Percentiles rank a stretch among this genome's conserved stretches.
phyloP scores from a whole-genome alignment of 179 eudicot genomes.

The Spergularia azorica region DNA sequence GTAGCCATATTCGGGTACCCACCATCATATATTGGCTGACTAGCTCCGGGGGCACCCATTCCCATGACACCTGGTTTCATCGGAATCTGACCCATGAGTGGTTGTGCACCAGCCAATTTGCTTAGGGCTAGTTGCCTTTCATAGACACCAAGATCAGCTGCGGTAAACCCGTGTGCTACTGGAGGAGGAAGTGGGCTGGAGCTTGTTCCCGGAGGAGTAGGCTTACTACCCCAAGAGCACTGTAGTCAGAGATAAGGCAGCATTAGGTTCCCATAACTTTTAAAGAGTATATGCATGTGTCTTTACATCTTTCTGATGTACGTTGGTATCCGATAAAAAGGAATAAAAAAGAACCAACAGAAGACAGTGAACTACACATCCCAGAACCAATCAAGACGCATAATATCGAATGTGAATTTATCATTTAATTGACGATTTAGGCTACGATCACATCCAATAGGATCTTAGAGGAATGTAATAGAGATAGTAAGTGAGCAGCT shows the following conservation, averaged over 20 bases:
- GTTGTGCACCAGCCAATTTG: conserved; percentile 59
- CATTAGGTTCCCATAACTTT: background rate
- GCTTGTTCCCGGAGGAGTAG: conserved; percentile 73
- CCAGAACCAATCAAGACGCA: no score
- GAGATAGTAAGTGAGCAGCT: no score
- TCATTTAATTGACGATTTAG: no score
- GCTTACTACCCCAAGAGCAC: conserved; percentile 95
- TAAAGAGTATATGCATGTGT: no score
- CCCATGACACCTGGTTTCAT: conserved; percentile 39
- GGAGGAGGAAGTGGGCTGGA: conserved; percentile 77
- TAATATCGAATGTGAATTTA: no score
- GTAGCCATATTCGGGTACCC: conserved; percentile 58
- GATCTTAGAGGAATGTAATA: no score
- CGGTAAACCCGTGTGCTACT: conserved; percentile 41
- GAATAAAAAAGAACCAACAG: no score
- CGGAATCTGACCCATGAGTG: conserved; percentile 51
- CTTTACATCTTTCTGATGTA: no score
- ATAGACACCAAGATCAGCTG: conserved; percentile 57
- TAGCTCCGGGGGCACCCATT: conserved; percentile 53
- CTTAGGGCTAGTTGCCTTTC: conserved; percentile 60
- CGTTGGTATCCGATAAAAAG: no score
- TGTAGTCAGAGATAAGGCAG: conserved; percentile 27
- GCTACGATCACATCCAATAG: no score
- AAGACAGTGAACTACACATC: no score
- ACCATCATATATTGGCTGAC: conserved; percentile 62